phyloP scores from a whole-genome alignment of 805 yeast genomes.

The Candida montana region DNA sequence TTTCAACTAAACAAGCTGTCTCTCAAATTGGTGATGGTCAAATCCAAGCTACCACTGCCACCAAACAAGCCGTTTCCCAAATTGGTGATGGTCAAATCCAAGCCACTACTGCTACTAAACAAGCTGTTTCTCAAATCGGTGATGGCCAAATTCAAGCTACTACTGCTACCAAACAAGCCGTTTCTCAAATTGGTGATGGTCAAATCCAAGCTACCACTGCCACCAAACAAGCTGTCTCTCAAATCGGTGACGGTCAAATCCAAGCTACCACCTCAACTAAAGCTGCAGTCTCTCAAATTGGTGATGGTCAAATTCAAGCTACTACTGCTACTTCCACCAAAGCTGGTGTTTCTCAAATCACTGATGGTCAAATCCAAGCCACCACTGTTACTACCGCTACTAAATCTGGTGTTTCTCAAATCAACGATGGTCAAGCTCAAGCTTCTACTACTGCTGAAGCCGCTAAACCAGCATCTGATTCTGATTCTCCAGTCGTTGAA shows the following conservation, averaged over 20 bases:
- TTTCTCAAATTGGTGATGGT: slow-evolving; percentile 16
- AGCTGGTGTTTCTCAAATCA: slow-evolving; percentile 3
- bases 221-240: slow-evolving; percentile 21
- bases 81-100: slow-evolving; percentile 26
- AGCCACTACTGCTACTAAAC: slow-evolving; percentile 25
- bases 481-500: slow-evolving; percentile 1
- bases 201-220: slow-evolving; percentile 10
- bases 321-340: slow-evolving; percentile 5
- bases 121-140: slow-evolving; percentile 23
- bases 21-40: too few relatives aligned
- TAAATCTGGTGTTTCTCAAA: slow-evolving; percentile 1
- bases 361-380: slow-evolving; percentile 6
- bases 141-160: slow-evolving; percentile 26
- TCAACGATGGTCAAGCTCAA: slow-evolving; percentile 8
- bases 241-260: slow-evolving; percentile 20
- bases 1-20: slow-evolving; percentile 28
- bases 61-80: too few relatives aligned
- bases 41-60: too few relatives aligned
- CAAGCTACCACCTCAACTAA: slow-evolving; percentile 39
- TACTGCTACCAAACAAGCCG: slow-evolving; percentile 20
- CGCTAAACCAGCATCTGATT: background rate
- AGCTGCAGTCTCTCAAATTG: slow-evolving; percentile 45
- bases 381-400: slow-evolving; percentile 3
- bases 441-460: background rate
- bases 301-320: slow-evolving; percentile 12